phyloP scores from a whole-genome alignment of 352 stramenopile genomes.

The Pythium dissimile region DNA sequence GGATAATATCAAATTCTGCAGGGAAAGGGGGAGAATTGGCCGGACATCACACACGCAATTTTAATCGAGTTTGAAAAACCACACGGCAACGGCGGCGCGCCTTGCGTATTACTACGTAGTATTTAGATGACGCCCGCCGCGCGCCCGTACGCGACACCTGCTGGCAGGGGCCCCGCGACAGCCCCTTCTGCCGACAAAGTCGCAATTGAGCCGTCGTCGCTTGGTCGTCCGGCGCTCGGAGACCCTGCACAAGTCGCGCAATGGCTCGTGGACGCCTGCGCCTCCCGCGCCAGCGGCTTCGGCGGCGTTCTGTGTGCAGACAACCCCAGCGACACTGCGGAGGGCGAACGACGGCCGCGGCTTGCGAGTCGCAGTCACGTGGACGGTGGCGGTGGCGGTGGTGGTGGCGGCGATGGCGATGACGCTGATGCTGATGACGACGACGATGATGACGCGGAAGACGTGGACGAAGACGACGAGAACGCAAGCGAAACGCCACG shows the following conservation, averaged over 20 bases:
- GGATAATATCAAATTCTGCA: constrained; percentile 3
- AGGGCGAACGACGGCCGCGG: constrained; percentile 8
- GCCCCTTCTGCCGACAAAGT: not conserved
- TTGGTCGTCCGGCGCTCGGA: not conserved
- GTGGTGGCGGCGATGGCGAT: constrained; percentile 20
- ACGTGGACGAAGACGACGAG: constrained; percentile 7
- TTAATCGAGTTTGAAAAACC: too few species aligned
- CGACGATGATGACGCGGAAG: constrained; percentile 15
- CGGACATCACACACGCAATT: too few species aligned
- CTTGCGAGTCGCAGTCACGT: constrained; percentile 7
- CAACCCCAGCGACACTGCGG: not conserved
- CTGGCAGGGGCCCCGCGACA: not conserved
- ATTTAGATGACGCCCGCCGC: constrained; percentile 17
- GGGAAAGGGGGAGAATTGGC: not conserved
- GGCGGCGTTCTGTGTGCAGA: not conserved
- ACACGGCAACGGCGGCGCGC: too few species aligned
- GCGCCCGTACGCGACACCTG: not conserved
- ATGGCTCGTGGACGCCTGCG: constrained; percentile 21
- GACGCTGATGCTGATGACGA: constrained; percentile 33
- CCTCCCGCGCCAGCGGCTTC: not conserved
- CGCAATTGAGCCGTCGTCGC: not conserved
- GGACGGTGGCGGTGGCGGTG: not conserved
- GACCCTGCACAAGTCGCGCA: constrained; percentile 20
- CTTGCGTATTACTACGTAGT: too few species aligned
- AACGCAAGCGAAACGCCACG: constrained; percentile 21